Base-by-base conservation (phyloP, 2,329 filamentous ascomycete species). In the Periconia digitata region DNA sequence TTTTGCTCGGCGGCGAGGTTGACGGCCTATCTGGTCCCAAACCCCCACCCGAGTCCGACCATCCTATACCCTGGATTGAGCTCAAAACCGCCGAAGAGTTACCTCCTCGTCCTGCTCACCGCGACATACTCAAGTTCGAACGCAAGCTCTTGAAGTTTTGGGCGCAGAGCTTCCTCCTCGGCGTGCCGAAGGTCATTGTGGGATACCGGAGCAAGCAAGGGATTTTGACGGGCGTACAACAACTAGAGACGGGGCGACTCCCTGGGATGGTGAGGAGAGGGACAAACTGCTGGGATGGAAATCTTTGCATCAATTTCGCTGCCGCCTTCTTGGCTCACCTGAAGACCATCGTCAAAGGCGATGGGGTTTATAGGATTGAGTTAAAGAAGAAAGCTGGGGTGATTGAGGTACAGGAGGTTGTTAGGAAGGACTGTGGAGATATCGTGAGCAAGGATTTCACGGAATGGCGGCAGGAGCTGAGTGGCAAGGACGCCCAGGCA, bases 121-220 rank as follows among this genome's bases (percentile, higher is more conserved):
- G 83, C 40, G 89, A 94, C 62, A 79, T 84, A 64, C 72, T 86
- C 17, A 87, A 85, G 54, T 96, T 92, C 67, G 89, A 96, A 72
- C 83, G 89, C 41, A 97, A 97, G 69, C 80, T 97, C 46, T 82
- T 95, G 72, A 95, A 95, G 64, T 96, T 92, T 74, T 99, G 94
- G 94, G 90, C 92, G 13, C 94, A 97, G 71, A 95, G 89, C 0
- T 99, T 96, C 66, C 79, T 99, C 2, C 85, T 99, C 2, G 92
- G 92, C 35, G 92, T 97, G 1, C 90, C 91, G 0, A 94, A 86
- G 58, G 90, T 99, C 56, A 84, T 96, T 39, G 88, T 99, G 23
- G 94, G 94, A 1, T 96, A 94, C 69, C 85, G 94, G 40, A 85
- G 82, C 27, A 83, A 80, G 47, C 66, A 85, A 46, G 92, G 94